Evolutionary conservation across 352 stramenopile genomes (phyloP).

Genomic region (Aphanomyces stellatus): DNA sequence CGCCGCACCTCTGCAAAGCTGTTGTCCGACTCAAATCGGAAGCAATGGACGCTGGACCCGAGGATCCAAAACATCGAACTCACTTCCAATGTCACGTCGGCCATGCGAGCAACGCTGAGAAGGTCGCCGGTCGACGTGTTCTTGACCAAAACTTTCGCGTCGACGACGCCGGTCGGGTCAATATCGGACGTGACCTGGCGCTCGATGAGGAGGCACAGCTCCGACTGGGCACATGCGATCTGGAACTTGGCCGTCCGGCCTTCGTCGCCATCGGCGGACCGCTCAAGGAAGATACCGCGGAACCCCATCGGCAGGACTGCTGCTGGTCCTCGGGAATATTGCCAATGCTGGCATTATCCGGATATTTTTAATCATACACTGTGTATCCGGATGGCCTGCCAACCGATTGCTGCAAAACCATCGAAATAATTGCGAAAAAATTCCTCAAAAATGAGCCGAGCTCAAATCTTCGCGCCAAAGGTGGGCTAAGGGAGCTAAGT

Average conservation of each 20-base stretch:
- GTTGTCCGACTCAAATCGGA: constrained; percentile 9
- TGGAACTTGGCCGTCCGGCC: constrained; percentile 27
- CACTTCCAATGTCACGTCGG: constrained; percentile 32
- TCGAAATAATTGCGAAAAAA: too few relatives aligned
- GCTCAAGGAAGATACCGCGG: constrained; percentile 50
- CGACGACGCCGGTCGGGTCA: constrained; percentile 22
- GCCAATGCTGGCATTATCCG: neutral
- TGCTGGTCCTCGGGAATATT: neutral
- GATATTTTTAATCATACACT: neutral
- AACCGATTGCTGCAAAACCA: too few relatives aligned
- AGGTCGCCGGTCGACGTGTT: constrained; percentile 47
- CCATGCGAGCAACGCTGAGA: constrained; percentile 41
- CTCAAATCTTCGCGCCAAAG: too few relatives aligned
- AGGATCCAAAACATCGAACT: constrained; percentile 41
- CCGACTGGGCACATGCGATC: constrained; percentile 38
- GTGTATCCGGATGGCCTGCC: neutral
- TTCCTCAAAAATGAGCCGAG: too few relatives aligned
- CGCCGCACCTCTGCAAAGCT: constrained; percentile 8
- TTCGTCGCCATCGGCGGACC: constrained; percentile 26
- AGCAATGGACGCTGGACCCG: constrained; percentile 5
- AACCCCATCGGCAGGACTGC: constrained; percentile 40
- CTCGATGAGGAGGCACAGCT: constrained; percentile 32
- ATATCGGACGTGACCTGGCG: constrained; percentile 14
- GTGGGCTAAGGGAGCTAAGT: too few relatives aligned
- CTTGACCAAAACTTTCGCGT: constrained; percentile 47